Percentiles rank a stretch among this genome's conserved stretches.
Evolutionary conservation across 1,284 basidiomycete species (phyloP).

Genomic region (Fomitiporia mediterranea): DNA sequence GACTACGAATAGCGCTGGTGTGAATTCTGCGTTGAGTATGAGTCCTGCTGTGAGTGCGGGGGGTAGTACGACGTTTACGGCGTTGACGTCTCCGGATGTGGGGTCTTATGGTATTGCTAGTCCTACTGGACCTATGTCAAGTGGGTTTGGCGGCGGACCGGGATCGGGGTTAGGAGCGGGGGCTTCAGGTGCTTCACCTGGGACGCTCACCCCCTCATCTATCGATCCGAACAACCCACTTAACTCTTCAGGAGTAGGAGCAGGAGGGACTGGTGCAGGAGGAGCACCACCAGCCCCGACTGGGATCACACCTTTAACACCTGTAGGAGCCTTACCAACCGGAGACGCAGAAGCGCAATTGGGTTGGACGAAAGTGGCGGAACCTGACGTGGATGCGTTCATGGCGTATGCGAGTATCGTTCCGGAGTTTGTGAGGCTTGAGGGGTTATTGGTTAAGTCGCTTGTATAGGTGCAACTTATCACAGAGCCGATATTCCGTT

Average conservation of each 20-base stretch:
- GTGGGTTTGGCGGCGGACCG: not conserved
- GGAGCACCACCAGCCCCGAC: conserved; percentile 25
- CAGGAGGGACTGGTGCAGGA: conserved; percentile 7
- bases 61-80: conserved; percentile 43
- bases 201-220: conserved; percentile 28
- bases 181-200: conserved; percentile 5
- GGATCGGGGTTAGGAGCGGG: conserved; percentile 1
- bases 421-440: conserved; percentile 74
- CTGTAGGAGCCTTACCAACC: conserved; percentile 64
- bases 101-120: conserved; percentile 23
- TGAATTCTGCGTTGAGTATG: not conserved
- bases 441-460: conserved; percentile 66
- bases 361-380: conserved; percentile 74
- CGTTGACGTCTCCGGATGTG: conserved; percentile 62
- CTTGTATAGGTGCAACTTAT: conserved; percentile 35
- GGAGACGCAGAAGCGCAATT: conserved; percentile 66
- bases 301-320: conserved; percentile 52
- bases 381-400: conserved; percentile 76
- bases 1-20: conserved; percentile 13
- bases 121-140: too few species aligned
- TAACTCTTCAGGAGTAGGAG: not conserved
- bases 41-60: conserved; percentile 18
- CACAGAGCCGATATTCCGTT: too few species aligned
- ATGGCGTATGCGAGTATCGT: conserved; percentile 79
- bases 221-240: not conserved